Percentiles rank a stretch among this genome's conserved stretches.
phyloP scores from a whole-genome alignment of 2,329 filamentous ascomycete genomes.

The Teratosphaeria pseudoeucalypti region DNA sequence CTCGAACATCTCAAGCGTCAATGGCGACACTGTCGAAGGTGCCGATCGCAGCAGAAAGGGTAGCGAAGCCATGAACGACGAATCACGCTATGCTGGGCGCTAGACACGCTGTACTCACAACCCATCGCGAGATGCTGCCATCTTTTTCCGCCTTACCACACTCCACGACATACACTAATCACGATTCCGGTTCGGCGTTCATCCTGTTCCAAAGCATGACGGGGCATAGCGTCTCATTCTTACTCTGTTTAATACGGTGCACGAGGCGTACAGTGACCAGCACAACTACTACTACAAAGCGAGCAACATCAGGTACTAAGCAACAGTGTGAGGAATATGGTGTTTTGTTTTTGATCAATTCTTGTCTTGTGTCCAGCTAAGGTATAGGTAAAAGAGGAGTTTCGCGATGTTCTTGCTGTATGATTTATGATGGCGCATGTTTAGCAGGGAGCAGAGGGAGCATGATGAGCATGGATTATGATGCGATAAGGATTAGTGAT shows the following conservation, averaged over 20 bases:
- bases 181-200: neutral
- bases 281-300: neutral
- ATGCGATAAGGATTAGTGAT: neutral
- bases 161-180: neutral
- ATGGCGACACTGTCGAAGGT: slow-evolving; percentile 26
- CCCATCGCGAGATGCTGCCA: neutral
- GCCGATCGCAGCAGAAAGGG: slow-evolving; percentile 19
- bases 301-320: neutral
- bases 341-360: neutral
- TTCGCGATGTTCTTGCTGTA: neutral
- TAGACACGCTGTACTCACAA: neutral
- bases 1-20: slow-evolving; percentile 20
- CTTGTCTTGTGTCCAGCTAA: neutral
- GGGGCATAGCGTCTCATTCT: neutral
- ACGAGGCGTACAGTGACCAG: neutral
- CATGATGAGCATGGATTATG: neutral
- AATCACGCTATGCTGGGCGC: neutral
- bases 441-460: neutral
- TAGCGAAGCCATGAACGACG: slow-evolving; percentile 13
- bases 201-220: neutral
- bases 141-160: neutral
- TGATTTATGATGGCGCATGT: neutral
- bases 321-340: neutral
- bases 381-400: neutral
- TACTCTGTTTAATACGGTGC: neutral